A percentile compares a stretch with the other conserved stretches of the same genome.
These are phyloP conservation scores for Epichloe bromicola DNA, from an alignment of 2,329 filamentous ascomycete species.

Conservation along the genomic window DNA sequence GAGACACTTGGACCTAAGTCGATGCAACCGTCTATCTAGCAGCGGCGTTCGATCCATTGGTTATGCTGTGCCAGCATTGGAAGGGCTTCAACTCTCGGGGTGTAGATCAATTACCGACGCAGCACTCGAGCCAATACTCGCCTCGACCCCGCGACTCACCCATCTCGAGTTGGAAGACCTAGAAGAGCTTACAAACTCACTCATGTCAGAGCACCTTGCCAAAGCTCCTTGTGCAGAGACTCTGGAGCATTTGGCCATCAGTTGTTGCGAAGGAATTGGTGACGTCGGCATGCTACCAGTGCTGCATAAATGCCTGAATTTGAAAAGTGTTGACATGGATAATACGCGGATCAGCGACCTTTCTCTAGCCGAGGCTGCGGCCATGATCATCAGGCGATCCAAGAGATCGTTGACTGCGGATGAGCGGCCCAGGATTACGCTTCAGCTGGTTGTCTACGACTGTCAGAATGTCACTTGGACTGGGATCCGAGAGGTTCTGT, in stretches of 20 bases:
- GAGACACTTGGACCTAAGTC: constrained; percentile 73
- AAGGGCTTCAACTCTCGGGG: constrained; percentile 73
- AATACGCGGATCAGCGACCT: constrained; percentile 87
- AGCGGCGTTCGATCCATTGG: constrained; percentile 58
- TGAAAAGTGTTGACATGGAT: constrained; percentile 72
- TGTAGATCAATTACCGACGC: constrained; percentile 63
- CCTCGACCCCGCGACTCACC: constrained; percentile 62
- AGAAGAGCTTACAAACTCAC: constrained; percentile 58
- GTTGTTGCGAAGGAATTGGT: constrained; percentile 76
- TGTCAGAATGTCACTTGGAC: constrained; percentile 89
- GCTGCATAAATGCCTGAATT: constrained; percentile 57
- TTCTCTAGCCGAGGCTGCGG: constrained; percentile 69
- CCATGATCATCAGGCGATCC: constrained; percentile 58
- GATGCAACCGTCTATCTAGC: constrained; percentile 63
- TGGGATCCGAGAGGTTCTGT: constrained; percentile 75
- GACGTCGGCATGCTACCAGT: constrained; percentile 76
- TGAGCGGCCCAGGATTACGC: constrained; percentile 41
- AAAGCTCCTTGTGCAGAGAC: constrained; percentile 58
- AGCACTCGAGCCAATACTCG: constrained; percentile 58
- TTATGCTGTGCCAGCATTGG: constrained; percentile 61
- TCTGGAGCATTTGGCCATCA: constrained; percentile 73
- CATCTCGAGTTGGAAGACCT: constrained; percentile 87
- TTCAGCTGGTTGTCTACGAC: constrained; percentile 77
- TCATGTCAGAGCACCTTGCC: constrained; percentile 60
- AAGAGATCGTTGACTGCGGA: constrained; percentile 25